Evolutionary conservation across 345 rosid species (phyloP).

Genomic region (Rubroshorea leprosula): DNA sequence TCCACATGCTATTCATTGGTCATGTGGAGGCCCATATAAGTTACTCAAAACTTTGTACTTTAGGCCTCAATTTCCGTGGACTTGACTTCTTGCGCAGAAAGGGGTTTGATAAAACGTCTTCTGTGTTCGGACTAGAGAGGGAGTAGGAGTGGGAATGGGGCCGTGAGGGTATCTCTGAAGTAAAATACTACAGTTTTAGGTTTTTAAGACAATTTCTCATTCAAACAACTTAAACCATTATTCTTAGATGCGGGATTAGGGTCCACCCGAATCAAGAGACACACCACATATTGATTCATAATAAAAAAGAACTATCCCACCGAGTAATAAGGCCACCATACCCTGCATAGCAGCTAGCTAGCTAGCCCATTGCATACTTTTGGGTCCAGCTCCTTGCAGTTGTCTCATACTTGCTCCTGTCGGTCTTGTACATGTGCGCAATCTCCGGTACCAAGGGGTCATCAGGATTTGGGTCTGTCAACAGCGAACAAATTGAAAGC

Average conservation of each 20-base stretch:
- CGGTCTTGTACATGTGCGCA: conserved; percentile 21
- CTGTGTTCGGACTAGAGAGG: too few relatives aligned
- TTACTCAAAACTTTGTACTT: too few relatives aligned
- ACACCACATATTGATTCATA: conserved; percentile 20
- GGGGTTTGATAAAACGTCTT: too few relatives aligned
- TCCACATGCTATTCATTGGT: too few relatives aligned
- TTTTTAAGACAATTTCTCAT: not conserved
- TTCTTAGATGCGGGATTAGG: not conserved
- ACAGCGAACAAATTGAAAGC: conserved; percentile 18
- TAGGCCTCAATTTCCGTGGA: too few relatives aligned
- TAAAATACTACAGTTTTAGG: too few relatives aligned
- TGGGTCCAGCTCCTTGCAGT: conserved; percentile 22
- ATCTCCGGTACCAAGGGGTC: conserved; percentile 18
- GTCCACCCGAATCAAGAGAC: not conserved
- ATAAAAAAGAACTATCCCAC: conserved; percentile 24
- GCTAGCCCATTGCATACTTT: conserved; percentile 22
- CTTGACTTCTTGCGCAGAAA: too few relatives aligned
- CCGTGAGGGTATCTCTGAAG: too few relatives aligned
- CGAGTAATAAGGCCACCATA: conserved; percentile 20
- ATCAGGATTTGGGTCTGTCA: conserved; percentile 21
- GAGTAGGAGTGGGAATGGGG: too few relatives aligned
- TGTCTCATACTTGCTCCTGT: conserved; percentile 18
- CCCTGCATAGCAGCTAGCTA: not conserved
- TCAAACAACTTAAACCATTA: not conserved
- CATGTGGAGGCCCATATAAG: too few relatives aligned